phyloP scores from a whole-genome alignment of 2,329 filamentous ascomycete genomes.

The Colletotrichum costaricense region DNA sequence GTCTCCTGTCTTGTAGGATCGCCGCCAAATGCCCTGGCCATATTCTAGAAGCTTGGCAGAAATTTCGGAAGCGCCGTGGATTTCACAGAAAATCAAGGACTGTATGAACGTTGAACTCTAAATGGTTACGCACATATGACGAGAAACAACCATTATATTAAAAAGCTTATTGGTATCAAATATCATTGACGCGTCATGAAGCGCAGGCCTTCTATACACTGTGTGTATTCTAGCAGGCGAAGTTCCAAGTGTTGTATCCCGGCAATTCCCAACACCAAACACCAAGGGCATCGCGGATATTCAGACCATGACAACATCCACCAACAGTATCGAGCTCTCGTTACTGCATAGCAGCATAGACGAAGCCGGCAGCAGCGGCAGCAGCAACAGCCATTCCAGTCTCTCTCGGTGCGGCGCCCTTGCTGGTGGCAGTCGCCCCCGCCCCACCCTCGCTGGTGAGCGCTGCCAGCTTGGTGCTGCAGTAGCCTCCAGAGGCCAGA shows the following conservation, averaged over 20 bases:
- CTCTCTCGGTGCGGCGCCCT: background rate
- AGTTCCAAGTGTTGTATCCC: too few species aligned
- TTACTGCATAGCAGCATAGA: background rate
- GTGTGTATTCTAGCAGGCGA: too few species aligned
- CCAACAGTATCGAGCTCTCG: background rate
- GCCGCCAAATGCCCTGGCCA: conserved; percentile 60
- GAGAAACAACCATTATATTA: background rate
- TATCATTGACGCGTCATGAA: background rate
- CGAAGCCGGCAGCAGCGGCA: background rate
- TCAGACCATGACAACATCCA: background rate
- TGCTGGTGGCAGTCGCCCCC: background rate
- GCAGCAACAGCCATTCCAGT: conserved; percentile 4
- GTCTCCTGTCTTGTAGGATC: conserved; percentile 62
- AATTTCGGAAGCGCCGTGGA: too few species aligned
- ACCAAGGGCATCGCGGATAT: background rate
- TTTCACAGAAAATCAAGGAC: too few species aligned
- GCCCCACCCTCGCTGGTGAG: background rate
- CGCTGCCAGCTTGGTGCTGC: background rate
- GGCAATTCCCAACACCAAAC: too few species aligned
- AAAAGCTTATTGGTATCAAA: background rate
- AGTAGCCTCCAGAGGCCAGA: background rate
- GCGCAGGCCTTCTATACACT: too few species aligned
- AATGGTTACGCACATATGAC: background rate
- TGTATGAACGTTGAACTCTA: background rate
- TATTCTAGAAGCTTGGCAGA: conserved; percentile 46